These are phyloP conservation scores for Aspergillus nomiae DNA, from an alignment of 2,329 filamentous ascomycete species.

Conservation along the genomic window DNA sequence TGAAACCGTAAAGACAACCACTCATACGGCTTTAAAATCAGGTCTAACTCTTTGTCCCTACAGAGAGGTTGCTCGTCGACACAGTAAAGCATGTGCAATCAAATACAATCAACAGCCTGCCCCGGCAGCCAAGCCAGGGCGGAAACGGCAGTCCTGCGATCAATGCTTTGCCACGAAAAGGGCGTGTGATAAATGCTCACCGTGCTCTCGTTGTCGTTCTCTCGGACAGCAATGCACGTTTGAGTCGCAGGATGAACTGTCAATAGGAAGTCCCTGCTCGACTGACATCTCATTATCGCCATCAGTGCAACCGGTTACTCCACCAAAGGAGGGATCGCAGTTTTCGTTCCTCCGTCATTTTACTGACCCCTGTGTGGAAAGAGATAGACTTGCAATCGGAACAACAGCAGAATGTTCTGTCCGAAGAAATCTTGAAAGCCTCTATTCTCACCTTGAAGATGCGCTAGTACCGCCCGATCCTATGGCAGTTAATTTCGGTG, in stretches of 20 bases:
- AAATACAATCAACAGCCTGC: constrained; percentile 32
- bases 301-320: constrained; percentile 1
- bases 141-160: constrained; percentile 34
- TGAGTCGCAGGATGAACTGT: constrained; percentile 2
- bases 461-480: constrained; percentile 26
- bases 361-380: constrained; percentile 29
- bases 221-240: constrained; percentile 27
- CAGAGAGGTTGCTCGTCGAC: constrained; percentile 33
- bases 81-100: constrained; percentile 32
- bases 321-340: constrained; percentile 12
- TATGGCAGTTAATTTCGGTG: constrained; percentile 14
- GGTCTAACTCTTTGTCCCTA: neutral
- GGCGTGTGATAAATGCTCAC: constrained; percentile 27
- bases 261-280: constrained; percentile 4
- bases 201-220: constrained; percentile 28
- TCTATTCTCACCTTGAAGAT: constrained; percentile 31
- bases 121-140: constrained; percentile 29
- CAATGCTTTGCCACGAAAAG: constrained; percentile 28
- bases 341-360: constrained; percentile 34
- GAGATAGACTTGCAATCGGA: constrained; percentile 32
- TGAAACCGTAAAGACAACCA: constrained; percentile 26
- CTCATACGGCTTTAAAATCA: neutral
- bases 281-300: constrained; percentile 2
- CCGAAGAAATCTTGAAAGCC: constrained; percentile 28
- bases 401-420: constrained; percentile 33